Percentiles rank a stretch among this genome's conserved stretches.
These are phyloP conservation scores for Apiotrichum brassicae DNA, from an alignment of 1,284 basidiomycete species.

Conservation along the genomic window DNA sequence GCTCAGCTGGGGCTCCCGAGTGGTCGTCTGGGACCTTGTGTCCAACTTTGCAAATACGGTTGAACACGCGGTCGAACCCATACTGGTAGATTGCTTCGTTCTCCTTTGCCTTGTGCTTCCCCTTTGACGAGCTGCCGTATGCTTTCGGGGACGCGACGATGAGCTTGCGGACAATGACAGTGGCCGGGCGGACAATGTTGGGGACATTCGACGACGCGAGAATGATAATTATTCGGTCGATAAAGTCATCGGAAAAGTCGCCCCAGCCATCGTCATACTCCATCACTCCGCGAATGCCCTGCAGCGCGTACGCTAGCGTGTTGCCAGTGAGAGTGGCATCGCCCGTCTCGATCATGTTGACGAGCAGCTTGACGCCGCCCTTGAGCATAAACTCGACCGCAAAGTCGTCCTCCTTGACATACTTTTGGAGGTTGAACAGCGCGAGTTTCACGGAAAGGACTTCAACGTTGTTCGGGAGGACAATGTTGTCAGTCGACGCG, in stretches of 20 bases:
- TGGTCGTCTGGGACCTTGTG: conserved; percentile 56
- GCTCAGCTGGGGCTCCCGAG: conserved; percentile 21
- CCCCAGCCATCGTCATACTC: conserved; percentile 40
- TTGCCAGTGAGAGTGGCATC: conserved; percentile 60
- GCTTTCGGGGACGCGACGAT: conserved; percentile 31
- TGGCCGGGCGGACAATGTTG: conserved; percentile 95
- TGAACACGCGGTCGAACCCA: conserved; percentile 75
- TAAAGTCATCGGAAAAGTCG: conserved; percentile 29
- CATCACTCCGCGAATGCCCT: conserved; percentile 35
- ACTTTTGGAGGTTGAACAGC: conserved; percentile 69
- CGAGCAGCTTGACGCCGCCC: conserved; percentile 68
- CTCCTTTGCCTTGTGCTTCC: conserved; percentile 14
- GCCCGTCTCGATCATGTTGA: conserved; percentile 57
- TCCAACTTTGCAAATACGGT: conserved; percentile 64
- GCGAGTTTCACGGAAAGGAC: conserved; percentile 45
- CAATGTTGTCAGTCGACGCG: not conserved
- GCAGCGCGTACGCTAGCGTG: conserved; percentile 58
- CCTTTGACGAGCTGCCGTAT: conserved; percentile 11
- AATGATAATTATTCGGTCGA: conserved; percentile 61
- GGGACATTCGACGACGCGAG: conserved; percentile 66
- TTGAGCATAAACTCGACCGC: conserved; percentile 71
- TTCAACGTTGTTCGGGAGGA: conserved; percentile 15
- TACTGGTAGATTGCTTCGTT: conserved; percentile 51
- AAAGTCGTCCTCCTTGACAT: conserved; percentile 85
- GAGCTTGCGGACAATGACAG: conserved; percentile 48